Conservation (phyloP, 331 rosid genomes). For the Malus hybrid region DNA sequence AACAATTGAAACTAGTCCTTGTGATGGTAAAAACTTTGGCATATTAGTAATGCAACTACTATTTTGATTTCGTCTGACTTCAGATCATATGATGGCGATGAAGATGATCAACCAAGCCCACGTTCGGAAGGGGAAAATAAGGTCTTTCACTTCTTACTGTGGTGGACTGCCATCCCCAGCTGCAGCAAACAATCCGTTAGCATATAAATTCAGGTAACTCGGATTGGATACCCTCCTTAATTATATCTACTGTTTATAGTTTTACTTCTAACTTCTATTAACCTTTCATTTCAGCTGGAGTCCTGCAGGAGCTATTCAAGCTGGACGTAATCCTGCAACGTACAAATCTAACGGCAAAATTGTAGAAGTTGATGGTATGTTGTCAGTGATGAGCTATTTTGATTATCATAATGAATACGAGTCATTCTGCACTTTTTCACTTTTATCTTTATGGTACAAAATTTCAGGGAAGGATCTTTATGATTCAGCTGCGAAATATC, state of each 20-base stretch:
- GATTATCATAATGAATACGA: no score
- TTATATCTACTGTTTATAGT: neutral
- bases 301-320: slow-evolving; percentile 90
- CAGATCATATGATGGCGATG: slow-evolving; percentile 99
- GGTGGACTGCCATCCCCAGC: slow-evolving; percentile 96
- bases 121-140: slow-evolving; percentile 51
- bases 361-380: slow-evolving; percentile 69
- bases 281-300: slow-evolving; percentile 64
- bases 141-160: slow-evolving; percentile 81
- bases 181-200: slow-evolving; percentile 94
- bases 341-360: slow-evolving; percentile 62
- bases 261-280: slow-evolving; percentile 1
- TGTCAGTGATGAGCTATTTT: neutral
- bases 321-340: slow-evolving; percentile 84
- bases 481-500: slow-evolving; percentile 65
- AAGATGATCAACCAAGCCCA: slow-evolving; percentile 82
- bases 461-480: slow-evolving; percentile 64
- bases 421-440: neutral
- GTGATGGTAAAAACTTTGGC: no score
- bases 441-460: neutral
- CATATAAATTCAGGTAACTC: slow-evolving; percentile 86
- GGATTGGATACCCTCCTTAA: neutral
- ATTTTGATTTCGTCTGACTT: slow-evolving; percentile 4
- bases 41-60: no score
- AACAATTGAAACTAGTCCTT: no score